A percentile compares a stretch with the other conserved stretches of the same genome.
Conservation (phyloP, 306 rosid genomes). For the Citrullus mucosospermus region DNA sequence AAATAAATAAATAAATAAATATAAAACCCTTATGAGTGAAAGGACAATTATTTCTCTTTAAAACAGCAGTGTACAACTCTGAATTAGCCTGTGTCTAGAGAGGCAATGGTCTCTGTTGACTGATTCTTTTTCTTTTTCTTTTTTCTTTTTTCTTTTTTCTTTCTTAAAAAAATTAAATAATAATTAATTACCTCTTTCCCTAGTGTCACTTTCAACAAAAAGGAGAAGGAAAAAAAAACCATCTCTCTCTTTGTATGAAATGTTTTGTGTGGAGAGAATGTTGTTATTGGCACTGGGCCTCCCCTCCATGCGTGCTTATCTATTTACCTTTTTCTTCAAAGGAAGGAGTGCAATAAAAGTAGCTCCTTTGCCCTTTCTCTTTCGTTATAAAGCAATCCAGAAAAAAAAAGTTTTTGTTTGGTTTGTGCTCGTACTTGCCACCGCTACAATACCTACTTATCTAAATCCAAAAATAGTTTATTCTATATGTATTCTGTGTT, state of each 20-base stretch:
- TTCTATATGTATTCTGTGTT: too few species aligned
- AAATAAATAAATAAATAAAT: neutral
- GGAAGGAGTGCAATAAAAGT: neutral
- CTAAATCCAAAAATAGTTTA: neutral
- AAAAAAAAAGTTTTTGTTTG: neutral
- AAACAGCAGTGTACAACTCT: slow-evolving; percentile 22
- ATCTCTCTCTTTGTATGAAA: neutral
- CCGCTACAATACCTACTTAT: neutral
- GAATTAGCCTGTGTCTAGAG: neutral
- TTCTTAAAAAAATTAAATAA: too few species aligned
- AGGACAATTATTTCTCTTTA: slow-evolving; percentile 49
- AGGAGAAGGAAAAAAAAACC: slow-evolving; percentile 12
- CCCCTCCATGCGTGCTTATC: slow-evolving; percentile 75
- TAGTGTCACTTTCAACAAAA: slow-evolving; percentile 64
- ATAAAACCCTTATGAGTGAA: slow-evolving; percentile 8
- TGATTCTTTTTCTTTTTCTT: slow-evolving; percentile 16
- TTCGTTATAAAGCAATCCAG: too few species aligned
- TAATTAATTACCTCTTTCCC: neutral
- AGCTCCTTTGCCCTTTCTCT: slow-evolving; percentile 1
- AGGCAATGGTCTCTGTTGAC: slow-evolving; percentile 35
- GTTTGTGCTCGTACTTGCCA: neutral
- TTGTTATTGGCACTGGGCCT: slow-evolving; percentile 22
- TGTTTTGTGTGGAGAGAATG: slow-evolving; percentile 10
- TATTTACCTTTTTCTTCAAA: slow-evolving; percentile 16
- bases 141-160: too few species aligned